Base-by-base conservation (phyloP, 2,329 filamentous ascomycete genomes). In the Diaporthe caulivora region DNA sequence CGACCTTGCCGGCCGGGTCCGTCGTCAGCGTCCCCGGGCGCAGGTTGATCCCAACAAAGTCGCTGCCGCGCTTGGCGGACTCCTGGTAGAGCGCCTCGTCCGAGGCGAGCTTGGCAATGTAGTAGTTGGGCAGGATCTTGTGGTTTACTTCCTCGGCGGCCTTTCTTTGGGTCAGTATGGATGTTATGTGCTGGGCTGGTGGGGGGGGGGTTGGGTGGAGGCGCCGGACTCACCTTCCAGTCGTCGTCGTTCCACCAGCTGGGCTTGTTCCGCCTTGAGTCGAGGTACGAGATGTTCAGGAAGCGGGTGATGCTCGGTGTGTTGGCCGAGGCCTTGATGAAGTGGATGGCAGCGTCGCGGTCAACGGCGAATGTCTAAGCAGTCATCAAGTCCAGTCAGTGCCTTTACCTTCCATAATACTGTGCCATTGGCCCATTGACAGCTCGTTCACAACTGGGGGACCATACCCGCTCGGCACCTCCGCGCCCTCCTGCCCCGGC, bases 401-500 rank as follows among this genome's bases (percentile, higher is more conserved):
- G 17, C 18, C 21, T 17, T 3, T 18, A 29, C 10, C n/a, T 18
- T 31, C 15, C 18, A 11, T 1, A 37, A 13, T 26, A n/a, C n/a
- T n/a, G n/a, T n/a, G n/a, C n/a, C n/a, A n/a, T n/a, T n/a, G n/a
- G n/a, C n/a, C n/a, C n/a, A n/a, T n/a, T n/a, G n/a, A n/a, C n/a
- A n/a, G n/a, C n/a, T n/a, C n/a, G n/a, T n/a, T n/a, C n/a, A n/a
- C n/a, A n/a, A n/a, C n/a, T n/a, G 26, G 26, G 4, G 29, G 21
- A 17, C 57, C 76, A 31, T 81, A 87, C 86, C 76, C 84, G 79
- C 73, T 89, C 86, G 0, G 89, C 80, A 1, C 85, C 88, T n/a
- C 90, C 87, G 77, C 89, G 89, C 31, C 90, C 90, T 47, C 88
- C 90, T 1, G 90, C 90, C 9, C 91, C 92, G 24, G 92, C 92